Evolutionary conservation across 1,284 basidiomycete genomes (phyloP), one percentile per base, ranked within the genome.

Genomic region (Irpex sp.): DNA sequence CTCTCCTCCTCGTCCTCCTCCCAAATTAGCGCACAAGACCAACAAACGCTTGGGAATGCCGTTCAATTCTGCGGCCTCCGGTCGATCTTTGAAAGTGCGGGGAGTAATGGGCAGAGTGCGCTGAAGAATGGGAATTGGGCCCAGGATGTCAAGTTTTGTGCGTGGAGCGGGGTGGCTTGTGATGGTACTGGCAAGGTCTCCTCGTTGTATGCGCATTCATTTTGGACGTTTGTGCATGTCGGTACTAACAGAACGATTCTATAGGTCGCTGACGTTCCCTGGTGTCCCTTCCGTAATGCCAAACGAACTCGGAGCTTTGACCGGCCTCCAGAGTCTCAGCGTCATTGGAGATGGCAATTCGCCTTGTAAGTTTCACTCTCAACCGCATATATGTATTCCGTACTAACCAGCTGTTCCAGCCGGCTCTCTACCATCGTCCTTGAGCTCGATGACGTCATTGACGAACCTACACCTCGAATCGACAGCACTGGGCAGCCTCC

Each of bases 31-130:
- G 52, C 72, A 6, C 69, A 76, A 52, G 76, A 77, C 37, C 63
- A 71, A 11, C 72, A 78, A 64, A 66, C 69, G 26, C 71, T 81
- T 44, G 61, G 66, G 54, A 77, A 76, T 48, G 76, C 78, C 1
- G 65, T 81, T 0, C 82, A 85, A 66, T 85, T 85, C 66, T 85
- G 83, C 63, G 76, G 81, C 7, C 75, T 85, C 37, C 77, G 81
- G 26, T 77, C 82, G 8, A 68, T 87, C 60, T 81, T 82, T 65
- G 80, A 81, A 61, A 76, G 76, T 3, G 74, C 82, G 5, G 73
- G 78, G 21, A 68, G 74, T 19, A 71, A 74, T 56, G 82, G 78
- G 1, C 79, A 79, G 68, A 67, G 70, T 1, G 73, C 70, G 1
- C 72, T 84, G 11, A 74, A 77, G 44, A 78, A 76, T n/a, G 77